A percentile compares a stretch with the other conserved stretches of the same genome.
These are phyloP conservation scores for Penicillium palitans DNA, from an alignment of 2,329 filamentous ascomycete species.

Conservation along the genomic window DNA sequence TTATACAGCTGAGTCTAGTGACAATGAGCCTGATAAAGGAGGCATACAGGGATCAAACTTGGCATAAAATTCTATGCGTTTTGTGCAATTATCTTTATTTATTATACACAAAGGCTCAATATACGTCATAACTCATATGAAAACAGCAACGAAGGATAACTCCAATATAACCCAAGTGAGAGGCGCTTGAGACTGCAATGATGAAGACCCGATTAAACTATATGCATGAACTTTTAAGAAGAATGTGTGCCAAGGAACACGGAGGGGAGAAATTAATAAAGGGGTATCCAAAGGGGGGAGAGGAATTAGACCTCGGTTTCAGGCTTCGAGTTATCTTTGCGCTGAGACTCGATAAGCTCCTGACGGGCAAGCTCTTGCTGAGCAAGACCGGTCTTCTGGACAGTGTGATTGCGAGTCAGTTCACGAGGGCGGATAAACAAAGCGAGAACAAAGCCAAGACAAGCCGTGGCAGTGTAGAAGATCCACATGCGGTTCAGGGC, in stretches of 20 bases:
- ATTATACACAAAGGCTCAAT: not conserved
- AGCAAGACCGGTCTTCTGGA: slow-evolving; percentile 47
- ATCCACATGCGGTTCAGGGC: slow-evolving; percentile 54
- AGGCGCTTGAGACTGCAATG: not conserved
- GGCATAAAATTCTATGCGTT: not conserved
- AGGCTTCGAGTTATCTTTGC: slow-evolving; percentile 69
- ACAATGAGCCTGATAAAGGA: not conserved
- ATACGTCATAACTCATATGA: not conserved
- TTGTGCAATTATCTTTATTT: not conserved
- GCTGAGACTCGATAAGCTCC: slow-evolving; percentile 44
- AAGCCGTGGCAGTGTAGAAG: slow-evolving; percentile 46
- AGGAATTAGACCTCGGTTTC: slow-evolving; percentile 25
- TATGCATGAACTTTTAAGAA: not conserved
- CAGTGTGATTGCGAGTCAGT: slow-evolving; percentile 45
- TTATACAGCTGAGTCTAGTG: not conserved
- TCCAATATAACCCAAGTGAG: not conserved
- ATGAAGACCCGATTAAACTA: not conserved
- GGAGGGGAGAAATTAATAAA: not conserved
- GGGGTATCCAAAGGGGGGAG: not conserved
- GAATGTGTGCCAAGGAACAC: not conserved
- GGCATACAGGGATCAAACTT: not conserved
- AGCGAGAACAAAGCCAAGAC: slow-evolving; percentile 42
- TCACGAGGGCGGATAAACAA: slow-evolving; percentile 40
- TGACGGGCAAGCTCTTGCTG: slow-evolving; percentile 46
- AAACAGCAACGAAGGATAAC: not conserved